Evolutionary conservation across 2,329 filamentous ascomycete genomes (phyloP).

Genomic region (Colletotrichum ledebouriae): DNA sequence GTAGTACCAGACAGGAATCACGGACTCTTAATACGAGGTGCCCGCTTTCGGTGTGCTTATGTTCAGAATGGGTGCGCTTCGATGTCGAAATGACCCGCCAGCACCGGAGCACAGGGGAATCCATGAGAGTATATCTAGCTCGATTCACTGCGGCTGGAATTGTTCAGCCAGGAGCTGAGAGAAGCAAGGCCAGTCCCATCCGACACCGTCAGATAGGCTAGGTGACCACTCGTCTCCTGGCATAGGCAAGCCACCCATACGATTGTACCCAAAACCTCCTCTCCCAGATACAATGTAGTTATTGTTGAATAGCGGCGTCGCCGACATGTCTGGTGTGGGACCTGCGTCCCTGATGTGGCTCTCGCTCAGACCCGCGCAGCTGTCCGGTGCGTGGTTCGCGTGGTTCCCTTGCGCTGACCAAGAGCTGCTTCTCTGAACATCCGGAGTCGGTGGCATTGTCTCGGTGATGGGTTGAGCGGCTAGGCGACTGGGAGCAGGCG

Average conservation of each 20-base stretch:
- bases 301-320: constrained; percentile 15
- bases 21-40: too few species aligned
- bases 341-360: background rate
- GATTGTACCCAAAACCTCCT: constrained; percentile 5
- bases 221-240: constrained; percentile 29
- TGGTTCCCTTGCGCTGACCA: background rate
- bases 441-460: background rate
- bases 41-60: too few species aligned
- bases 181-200: constrained; percentile 38
- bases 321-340: background rate
- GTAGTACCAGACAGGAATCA: too few species aligned
- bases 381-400: background rate
- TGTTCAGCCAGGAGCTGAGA: constrained; percentile 14
- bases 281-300: background rate
- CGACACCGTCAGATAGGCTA: constrained; percentile 27
- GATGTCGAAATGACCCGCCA: too few species aligned
- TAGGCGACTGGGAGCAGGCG: background rate
- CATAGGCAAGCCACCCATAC: constrained; percentile 4
- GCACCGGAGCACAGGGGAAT: too few species aligned
- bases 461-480: background rate
- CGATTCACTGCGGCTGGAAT: background rate
- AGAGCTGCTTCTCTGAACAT: background rate
- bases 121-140: background rate
- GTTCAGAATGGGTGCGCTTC: too few species aligned
- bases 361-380: background rate